These are phyloP conservation scores for Colletotrichum liaoningense DNA, from an alignment of 2,329 filamentous ascomycete species.

Conservation along the genomic window DNA sequence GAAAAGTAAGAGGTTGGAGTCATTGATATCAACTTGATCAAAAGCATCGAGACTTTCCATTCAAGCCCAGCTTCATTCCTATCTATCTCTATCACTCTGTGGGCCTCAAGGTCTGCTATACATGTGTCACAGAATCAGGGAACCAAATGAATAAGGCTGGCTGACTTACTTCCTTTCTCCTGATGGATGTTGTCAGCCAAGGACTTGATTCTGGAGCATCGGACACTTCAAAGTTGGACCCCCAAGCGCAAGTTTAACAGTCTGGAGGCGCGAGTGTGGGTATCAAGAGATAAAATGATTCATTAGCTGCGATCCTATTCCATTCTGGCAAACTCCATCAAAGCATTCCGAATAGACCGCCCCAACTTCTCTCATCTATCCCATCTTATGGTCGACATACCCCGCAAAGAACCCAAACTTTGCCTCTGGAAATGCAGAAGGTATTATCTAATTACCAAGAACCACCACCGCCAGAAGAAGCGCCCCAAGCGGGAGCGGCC, in stretches of 20 bases:
- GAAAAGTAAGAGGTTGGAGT: background rate
- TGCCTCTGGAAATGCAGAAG: background rate
- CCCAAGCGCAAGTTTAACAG: background rate
- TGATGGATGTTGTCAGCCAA: background rate
- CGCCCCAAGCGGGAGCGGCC: conserved; percentile 31
- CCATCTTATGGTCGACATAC: background rate
- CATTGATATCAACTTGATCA: background rate
- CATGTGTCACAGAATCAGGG: background rate
- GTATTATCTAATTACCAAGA: conserved; percentile 26
- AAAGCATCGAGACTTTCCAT: background rate
- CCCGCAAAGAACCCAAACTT: background rate
- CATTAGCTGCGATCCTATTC: conserved; percentile 28
- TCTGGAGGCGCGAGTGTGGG: background rate
- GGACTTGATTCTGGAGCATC: background rate
- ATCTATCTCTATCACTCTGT: too few species aligned
- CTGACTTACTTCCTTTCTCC: background rate
- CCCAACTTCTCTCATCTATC: conserved; percentile 14
- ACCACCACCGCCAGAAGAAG: conserved; percentile 11
- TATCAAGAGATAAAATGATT: conserved; percentile 13
- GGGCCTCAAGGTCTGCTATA: rapidly evolving
- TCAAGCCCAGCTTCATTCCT: background rate
- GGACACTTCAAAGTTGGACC: background rate
- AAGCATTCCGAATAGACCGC: conserved; percentile 36
- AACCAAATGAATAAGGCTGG: background rate
- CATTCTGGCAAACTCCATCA: conserved; percentile 25